phyloP scores from a whole-genome alignment of 495 filamentous ascomycete species.

The Podospora australis region DNA sequence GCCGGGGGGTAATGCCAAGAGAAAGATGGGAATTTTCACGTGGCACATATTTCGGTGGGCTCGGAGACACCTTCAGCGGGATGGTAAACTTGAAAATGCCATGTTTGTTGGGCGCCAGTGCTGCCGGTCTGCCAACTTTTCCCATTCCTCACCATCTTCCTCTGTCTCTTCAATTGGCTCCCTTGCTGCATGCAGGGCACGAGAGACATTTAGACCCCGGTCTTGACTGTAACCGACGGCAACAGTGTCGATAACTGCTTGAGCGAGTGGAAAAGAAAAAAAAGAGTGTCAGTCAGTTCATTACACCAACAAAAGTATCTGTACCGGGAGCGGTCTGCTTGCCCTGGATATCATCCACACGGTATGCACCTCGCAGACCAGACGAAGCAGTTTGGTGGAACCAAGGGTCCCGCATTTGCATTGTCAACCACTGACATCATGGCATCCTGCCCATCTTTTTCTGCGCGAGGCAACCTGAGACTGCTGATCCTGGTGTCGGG shows the following conservation, averaged over 20 bases:
- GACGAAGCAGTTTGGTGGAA: conserved; percentile 5
- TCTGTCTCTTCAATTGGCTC: neutral
- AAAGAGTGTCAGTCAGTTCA: neutral
- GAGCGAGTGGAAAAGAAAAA: too few species aligned
- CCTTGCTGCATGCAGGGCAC: conserved; percentile 2
- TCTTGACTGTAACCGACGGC: too few species aligned
- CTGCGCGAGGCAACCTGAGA: conserved; percentile 2
- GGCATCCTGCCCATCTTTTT: conserved; percentile 7
- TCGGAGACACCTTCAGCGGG: conserved; percentile 12
- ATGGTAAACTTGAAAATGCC: conserved; percentile 12
- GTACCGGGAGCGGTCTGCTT: neutral
- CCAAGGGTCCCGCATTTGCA: neutral
- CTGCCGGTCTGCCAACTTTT: conserved; percentile 19
- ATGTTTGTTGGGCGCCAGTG: neutral
- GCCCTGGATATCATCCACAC: neutral
- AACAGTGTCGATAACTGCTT: too few species aligned
- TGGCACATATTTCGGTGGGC: neutral
- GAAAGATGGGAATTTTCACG: conserved; percentile 9
- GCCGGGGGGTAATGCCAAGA: too few species aligned
- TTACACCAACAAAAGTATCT: neutral
- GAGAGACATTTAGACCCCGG: neutral
- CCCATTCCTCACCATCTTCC: neutral
- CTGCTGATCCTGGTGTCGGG: conserved; percentile 5
- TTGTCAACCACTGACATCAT: conserved; percentile 30
- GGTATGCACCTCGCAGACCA: conserved; percentile 1